Percentiles rank a stretch among this genome's conserved stretches.
phyloP scores from a whole-genome alignment of 2,329 filamentous ascomycete species.

The Podosphaera leucotricha region DNA sequence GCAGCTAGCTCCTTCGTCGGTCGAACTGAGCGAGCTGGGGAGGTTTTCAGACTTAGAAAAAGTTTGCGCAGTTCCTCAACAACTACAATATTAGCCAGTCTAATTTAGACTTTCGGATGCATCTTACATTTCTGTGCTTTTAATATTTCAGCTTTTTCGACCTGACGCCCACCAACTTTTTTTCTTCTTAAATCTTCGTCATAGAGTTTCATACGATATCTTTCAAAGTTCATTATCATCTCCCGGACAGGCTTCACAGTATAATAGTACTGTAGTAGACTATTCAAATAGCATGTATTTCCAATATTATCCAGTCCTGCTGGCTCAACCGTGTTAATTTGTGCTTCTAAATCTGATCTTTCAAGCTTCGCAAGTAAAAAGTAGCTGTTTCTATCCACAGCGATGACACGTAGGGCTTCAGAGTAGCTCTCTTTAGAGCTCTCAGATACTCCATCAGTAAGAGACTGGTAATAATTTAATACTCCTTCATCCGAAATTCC shows the following conservation, averaged over 20 bases:
- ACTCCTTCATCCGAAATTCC: constrained; percentile 14
- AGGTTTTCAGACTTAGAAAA: constrained; percentile 46
- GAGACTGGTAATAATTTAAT: constrained; percentile 13
- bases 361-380: constrained; percentile 15
- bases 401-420: constrained; percentile 15
- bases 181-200: constrained; percentile 40
- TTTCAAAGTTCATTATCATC: constrained; percentile 53
- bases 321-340: constrained; percentile 29
- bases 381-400: constrained; percentile 13
- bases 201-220: constrained; percentile 42
- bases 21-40: constrained; percentile 35
- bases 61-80: constrained; percentile 47
- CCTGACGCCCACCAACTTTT: constrained; percentile 49
- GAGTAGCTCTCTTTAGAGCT: constrained; percentile 14
- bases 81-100: constrained; percentile 25
- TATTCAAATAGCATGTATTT: constrained; percentile 96
- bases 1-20: constrained; percentile 61
- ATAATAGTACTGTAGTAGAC: constrained; percentile 84
- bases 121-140: constrained; percentile 48
- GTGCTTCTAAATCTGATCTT: constrained; percentile 14
- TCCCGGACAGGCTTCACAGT: constrained; percentile 63
- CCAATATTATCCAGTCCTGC: constrained; percentile 83
- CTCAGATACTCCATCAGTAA: constrained; percentile 10
- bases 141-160: constrained; percentile 32
- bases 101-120: background rate